Evolutionary conservation across 1,139 yeast genomes (phyloP).

Genomic region (Saccharomyces uvarum): DNA sequence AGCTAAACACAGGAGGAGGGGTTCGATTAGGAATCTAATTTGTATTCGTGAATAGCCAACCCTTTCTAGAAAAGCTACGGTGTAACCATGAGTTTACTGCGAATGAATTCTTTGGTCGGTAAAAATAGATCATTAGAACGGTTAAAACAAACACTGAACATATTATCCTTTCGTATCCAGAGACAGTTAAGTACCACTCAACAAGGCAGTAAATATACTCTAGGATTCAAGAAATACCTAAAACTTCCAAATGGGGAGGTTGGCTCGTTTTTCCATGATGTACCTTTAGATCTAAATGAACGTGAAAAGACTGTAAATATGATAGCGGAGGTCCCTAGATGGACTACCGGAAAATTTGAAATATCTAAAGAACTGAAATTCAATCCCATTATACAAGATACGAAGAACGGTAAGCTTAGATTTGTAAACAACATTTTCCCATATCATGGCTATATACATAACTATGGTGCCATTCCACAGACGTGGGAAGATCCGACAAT

Average conservation of each 20-base stretch:
- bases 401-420: slow-evolving; percentile 81
- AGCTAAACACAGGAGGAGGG: too few species aligned
- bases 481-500: slow-evolving; percentile 79
- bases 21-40: too few species aligned
- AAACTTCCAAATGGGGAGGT: slow-evolving; percentile 39
- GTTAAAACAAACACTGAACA: background rate
- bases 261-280: slow-evolving; percentile 84
- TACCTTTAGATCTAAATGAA: slow-evolving; percentile 66
- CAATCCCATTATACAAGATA: slow-evolving; percentile 90
- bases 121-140: background rate
- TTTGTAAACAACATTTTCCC: slow-evolving; percentile 91
- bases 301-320: slow-evolving; percentile 65
- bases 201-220: slow-evolving; percentile 39
- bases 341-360: slow-evolving; percentile 92
- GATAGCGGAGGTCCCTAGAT: slow-evolving; percentile 92
- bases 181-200: slow-evolving; percentile 23
- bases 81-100: background rate
- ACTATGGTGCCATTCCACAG: slow-evolving; percentile 97
- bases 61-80: background rate
- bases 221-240: slow-evolving; percentile 39
- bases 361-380: slow-evolving; percentile 64
- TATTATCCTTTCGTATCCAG: background rate
- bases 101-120: background rate
- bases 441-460: slow-evolving; percentile 91
- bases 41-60: background rate